Evolutionary conservation across 495 filamentous ascomycete species (phyloP), one percentile per base, ranked within the genome.

Genomic region (Penicillium crystallinum): DNA sequence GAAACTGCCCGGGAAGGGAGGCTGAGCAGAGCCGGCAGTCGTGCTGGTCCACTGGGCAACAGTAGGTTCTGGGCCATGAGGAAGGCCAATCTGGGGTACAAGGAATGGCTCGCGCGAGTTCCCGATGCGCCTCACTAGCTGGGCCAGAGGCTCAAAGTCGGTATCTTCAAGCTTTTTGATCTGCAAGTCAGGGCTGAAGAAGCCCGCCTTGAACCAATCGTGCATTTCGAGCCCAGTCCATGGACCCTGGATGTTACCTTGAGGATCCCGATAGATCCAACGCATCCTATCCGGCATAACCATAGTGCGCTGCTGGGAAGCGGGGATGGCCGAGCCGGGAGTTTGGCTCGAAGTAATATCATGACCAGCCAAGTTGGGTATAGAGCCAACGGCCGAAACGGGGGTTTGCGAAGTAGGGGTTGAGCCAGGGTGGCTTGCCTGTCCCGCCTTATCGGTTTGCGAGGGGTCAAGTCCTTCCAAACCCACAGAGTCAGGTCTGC

Each of bases 261-360:
- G 87, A 4, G 95, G 93, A 67, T 98, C 93, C 27, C 91, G 84
- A 62, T 98, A 98, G 25, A 96, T 92, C 93, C 93, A 98, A 57
- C 91, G 81, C 87, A 98, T 98, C 17, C 95, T 80, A 67, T 98
- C 93, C 15, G 93, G 93, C 93, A 98, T 97, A n/a, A 98, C 92
- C 88, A 97, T 96, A 18, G 84, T 87, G 9, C 86, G 82, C 51
- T 91, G 88, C 57, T 95, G 89, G 37, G 84, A 73, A 12, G 86
- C 66, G 22, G 86, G 82, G 3, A 87, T 77, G 23, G 87, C 82
- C 15, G 74, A 72, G 21, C 68, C 69, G 27, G 72, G 65, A 4
- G 61, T 68, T 33, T 70, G 69, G 22, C 56, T 52, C 17, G 58
- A 60, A 7, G 58, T 42, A 9, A 45, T 57, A 44, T 77, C 74